Percentiles rank a stretch among this genome's conserved stretches.
Evolutionary conservation across 495 filamentous ascomycete species (phyloP).

Genomic region (Penicillium pulvis): DNA sequence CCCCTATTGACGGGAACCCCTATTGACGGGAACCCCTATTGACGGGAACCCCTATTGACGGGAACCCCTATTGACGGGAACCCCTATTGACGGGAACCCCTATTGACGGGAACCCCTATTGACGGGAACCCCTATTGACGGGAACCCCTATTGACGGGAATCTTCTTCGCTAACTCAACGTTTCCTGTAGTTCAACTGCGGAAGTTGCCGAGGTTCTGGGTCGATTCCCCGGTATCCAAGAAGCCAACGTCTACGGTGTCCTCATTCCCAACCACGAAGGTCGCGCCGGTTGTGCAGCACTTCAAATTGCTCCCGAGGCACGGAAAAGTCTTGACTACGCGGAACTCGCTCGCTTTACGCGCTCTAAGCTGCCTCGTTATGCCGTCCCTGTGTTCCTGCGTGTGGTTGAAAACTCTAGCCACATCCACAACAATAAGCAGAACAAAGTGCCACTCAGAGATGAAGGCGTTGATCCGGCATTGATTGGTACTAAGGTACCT

Average conservation of each 20-base stretch:
- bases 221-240: constrained; percentile 62
- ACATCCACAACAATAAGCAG: constrained; percentile 85
- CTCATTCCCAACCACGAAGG: constrained; percentile 70
- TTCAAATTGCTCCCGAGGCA: constrained; percentile 42
- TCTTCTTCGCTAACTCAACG: neutral
- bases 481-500: constrained; percentile 50
- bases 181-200: constrained; percentile 54
- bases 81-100: too few relatives aligned
- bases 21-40: too few relatives aligned
- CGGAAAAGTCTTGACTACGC: constrained; percentile 53
- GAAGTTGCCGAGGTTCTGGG: constrained; percentile 74
- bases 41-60: too few relatives aligned
- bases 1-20: neutral
- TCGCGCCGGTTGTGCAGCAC: constrained; percentile 68
- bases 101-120: too few relatives aligned
- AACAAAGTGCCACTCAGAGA: constrained; percentile 73
- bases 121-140: too few relatives aligned
- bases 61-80: too few relatives aligned
- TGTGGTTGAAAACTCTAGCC: constrained; percentile 56
- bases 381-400: constrained; percentile 78
- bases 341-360: constrained; percentile 53
- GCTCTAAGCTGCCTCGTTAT: constrained; percentile 66
- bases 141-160: neutral
- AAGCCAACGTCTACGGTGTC: constrained; percentile 83
- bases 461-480: constrained; percentile 66